phyloP scores from a whole-genome alignment of 352 stramenopile species.

The Globisporangium emineosum region DNA sequence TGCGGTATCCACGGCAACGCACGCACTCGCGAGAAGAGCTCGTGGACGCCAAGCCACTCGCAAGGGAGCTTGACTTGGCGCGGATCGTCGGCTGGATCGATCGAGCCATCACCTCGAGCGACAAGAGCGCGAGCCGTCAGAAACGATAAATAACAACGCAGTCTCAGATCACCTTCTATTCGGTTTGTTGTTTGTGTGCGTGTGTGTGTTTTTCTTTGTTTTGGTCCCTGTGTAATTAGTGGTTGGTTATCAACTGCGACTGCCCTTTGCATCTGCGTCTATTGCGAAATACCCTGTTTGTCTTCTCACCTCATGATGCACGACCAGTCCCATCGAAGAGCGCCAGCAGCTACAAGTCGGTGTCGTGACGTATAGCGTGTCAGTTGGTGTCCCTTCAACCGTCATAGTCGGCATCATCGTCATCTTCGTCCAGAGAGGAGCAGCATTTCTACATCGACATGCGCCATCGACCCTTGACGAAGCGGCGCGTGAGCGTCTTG shows the following conservation, averaged over 20 bases:
- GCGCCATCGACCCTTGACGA: conserved; percentile 79
- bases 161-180: conserved; percentile 7
- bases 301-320: too few relatives aligned
- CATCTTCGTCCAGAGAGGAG: neutral
- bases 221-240: conserved; percentile 1
- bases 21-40: neutral
- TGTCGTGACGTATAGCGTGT: too few relatives aligned
- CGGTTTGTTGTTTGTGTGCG: neutral
- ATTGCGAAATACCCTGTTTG: neutral
- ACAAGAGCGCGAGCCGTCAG: too few relatives aligned
- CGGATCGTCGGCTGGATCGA: neutral
- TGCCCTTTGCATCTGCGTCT: neutral
- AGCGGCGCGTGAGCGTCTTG: conserved; percentile 78
- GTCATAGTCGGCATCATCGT: too few relatives aligned
- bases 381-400: too few relatives aligned
- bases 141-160: neutral
- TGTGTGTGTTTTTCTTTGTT: neutral
- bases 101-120: neutral
- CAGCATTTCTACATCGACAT: conserved; percentile 62
- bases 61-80: neutral
- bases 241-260: neutral
- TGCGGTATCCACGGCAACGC: neutral
- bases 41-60: neutral
- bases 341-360: too few relatives aligned
- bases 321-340: too few relatives aligned